Evolutionary conservation across 352 stramenopile species (phyloP), one percentile per base, ranked within the genome.

Genomic region (Phytophthora capsici): DNA sequence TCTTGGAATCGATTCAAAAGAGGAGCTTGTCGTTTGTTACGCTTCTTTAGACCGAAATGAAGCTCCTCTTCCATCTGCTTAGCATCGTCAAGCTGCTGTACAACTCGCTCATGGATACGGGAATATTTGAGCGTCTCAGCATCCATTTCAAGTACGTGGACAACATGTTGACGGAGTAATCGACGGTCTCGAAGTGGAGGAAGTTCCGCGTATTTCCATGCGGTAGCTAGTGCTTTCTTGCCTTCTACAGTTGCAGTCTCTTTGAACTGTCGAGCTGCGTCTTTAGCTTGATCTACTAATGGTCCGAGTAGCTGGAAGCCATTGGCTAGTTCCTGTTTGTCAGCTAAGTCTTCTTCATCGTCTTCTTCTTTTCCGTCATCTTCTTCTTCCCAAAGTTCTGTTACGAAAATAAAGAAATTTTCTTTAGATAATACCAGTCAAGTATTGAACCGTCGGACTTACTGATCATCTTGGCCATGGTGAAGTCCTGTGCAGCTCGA

Each of bases 391-490:
- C 85, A 94, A 14, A 94, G 63, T 32, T 84, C 85, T 93, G 17
- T 3, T 44, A 23, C 20, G 23, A 14, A 12, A 34, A 37, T 2
- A 36, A n/a, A 51, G 3, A 1, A 52, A n/a, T 22, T 26, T 4
- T 34, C 4, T 0, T 34, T 34, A 34, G 28, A 34, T 34, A 34
- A 32, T 12, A 16, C 48, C 20, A 9, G 4, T 26, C 22, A 7
- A 55, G 14, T 0, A 57, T 25, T 4, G 4, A 37, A 26, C 37
- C 3, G 28, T 28, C 16, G 7, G 10, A 71, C 82, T 28, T 46
- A 91, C 83, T 77, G 10, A 84, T 60, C 84, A 94, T 94, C 64
- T 91, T 91, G 3, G 80, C 78, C 75, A 92, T 88, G 0, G 82
- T 86, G 38, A 91, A 94, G 45, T 93, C 86, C 44, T 81, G 76